phyloP scores from a whole-genome alignment of 108 stramenopile species.

The Skeletonema potamos region DNA sequence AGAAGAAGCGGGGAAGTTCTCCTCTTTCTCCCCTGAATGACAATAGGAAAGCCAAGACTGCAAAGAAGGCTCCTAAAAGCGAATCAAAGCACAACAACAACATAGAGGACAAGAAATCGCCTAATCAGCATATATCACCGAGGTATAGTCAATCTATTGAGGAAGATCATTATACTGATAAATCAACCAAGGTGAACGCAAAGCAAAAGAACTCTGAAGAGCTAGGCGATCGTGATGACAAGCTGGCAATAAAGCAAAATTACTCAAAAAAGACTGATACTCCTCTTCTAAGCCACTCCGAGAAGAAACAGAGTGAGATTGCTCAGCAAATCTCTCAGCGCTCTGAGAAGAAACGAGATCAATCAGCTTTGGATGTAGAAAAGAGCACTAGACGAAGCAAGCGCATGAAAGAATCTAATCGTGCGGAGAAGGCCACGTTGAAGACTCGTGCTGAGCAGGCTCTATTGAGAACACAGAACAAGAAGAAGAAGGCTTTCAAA shows the following conservation, averaged over 20 bases:
- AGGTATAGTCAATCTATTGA: not conserved
- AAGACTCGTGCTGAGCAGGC: not conserved
- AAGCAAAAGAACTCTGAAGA: not conserved
- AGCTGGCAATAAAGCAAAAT: not conserved
- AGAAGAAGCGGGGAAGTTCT: not conserved
- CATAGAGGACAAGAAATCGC: not conserved
- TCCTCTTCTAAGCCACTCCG: not conserved
- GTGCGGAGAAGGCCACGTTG: not conserved
- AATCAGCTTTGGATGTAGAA: not conserved
- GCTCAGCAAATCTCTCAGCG: not conserved
- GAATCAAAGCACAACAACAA: not conserved
- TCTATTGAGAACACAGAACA: not conserved
- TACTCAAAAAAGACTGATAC: too few species aligned
- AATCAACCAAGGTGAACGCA: not conserved
- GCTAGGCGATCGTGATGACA: not conserved
- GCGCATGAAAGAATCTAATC: not conserved
- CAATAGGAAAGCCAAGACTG: not conserved
- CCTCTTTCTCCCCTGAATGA: not conserved
- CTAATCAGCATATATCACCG: not conserved
- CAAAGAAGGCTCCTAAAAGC: not conserved
- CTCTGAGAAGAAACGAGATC: not conserved
- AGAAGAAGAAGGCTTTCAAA: not conserved
- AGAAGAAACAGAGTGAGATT: not conserved
- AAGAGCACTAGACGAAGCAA: conserved; percentile 4
- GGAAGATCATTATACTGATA: not conserved